Evolutionary conservation across 345 rosid species (phyloP).

Genomic region (Conringia planisiliqua): DNA sequence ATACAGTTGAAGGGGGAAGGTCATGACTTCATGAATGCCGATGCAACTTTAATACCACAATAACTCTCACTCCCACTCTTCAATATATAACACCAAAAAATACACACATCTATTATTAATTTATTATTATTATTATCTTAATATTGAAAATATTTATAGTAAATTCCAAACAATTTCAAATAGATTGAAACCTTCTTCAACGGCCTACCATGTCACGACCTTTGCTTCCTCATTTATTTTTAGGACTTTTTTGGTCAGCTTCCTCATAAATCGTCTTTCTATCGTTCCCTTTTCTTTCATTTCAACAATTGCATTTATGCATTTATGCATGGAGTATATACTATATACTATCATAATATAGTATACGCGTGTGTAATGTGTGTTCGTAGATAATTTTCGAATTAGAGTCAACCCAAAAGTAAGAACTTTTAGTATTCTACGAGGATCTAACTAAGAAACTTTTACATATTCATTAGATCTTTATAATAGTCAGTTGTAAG

Average conservation of each 20-base stretch:
- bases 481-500: not conserved
- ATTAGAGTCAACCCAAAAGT: not conserved
- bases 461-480: not conserved
- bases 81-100: constrained; percentile 16
- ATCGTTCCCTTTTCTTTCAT: not conserved
- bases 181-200: constrained; percentile 12
- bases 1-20: constrained; percentile 41
- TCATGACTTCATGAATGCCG: constrained; percentile 37
- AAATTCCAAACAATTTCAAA: constrained; percentile 7
- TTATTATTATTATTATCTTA: not conserved
- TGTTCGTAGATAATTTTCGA: not conserved
- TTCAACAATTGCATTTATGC: constrained; percentile 16
- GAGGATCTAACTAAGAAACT: not conserved
- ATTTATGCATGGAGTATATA: constrained; percentile 9
- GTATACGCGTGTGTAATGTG: not conserved
- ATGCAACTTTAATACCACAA: constrained; percentile 33
- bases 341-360: not conserved
- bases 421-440: not conserved
- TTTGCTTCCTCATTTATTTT: constrained; percentile 14
- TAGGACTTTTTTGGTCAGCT: constrained; percentile 20
- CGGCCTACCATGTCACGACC: constrained; percentile 20
- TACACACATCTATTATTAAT: not conserved
- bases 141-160: not conserved
- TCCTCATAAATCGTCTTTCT: constrained; percentile 23
- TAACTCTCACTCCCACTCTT: constrained; percentile 33